Evolutionary conservation across 2,329 filamentous ascomycete species (phyloP).

Genomic region (Nemania bipapillata): DNA sequence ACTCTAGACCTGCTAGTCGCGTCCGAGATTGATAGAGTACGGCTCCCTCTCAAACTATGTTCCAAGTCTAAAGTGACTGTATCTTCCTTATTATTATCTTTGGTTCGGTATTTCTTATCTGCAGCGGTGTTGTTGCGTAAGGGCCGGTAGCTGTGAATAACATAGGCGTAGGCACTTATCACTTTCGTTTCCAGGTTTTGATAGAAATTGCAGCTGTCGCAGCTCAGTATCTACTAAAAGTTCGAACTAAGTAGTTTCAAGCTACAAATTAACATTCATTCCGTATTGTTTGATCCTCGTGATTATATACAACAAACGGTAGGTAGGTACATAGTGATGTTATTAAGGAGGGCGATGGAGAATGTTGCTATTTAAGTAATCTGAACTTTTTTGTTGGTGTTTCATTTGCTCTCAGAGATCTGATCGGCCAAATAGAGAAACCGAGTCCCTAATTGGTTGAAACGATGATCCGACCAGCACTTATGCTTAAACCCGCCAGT

Average conservation of each 20-base stretch:
- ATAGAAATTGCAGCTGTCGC: neutral
- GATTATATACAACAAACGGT: neutral
- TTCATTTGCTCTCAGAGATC: neutral
- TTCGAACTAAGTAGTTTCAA: conserved; percentile 1
- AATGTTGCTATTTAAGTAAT: neutral
- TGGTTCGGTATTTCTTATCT: conserved; percentile 4
- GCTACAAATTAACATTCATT: conserved; percentile 13
- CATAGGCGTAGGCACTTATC: conserved; percentile 1
- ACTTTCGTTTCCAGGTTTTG: conserved; percentile 2
- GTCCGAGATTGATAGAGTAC: neutral
- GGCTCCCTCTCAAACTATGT: conserved; percentile 5
- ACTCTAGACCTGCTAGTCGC: no score
- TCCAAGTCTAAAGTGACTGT: neutral
- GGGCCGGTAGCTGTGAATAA: neutral
- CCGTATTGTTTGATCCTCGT: neutral
- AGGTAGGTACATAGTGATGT: neutral
- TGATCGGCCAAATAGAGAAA: neutral
- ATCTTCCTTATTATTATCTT: conserved; percentile 1
- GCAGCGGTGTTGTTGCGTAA: neutral
- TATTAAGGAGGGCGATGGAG: neutral
- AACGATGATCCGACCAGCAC: no score
- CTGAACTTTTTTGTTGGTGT: neutral
- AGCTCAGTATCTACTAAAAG: neutral
- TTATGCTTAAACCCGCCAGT: no score
- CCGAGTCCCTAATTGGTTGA: no score